Percentiles rank a stretch among this genome's conserved stretches.
Evolutionary conservation across 164 flowering plant genomes (phyloP).

Genomic region (Magnolia kwangsiensis): DNA sequence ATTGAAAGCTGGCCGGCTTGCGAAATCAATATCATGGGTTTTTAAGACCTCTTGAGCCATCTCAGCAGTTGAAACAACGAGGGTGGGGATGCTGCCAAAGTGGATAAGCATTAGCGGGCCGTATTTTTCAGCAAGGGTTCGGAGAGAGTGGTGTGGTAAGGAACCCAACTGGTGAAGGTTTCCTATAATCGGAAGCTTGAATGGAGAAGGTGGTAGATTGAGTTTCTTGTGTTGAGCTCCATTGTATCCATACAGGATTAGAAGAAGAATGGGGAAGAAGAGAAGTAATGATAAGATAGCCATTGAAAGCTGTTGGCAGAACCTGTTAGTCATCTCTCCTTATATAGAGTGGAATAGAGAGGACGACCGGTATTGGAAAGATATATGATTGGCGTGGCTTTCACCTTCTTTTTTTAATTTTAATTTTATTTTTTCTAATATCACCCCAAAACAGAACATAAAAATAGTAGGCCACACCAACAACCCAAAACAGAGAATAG

Average conservation of each 20-base stretch:
- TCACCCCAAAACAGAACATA: too few species aligned
- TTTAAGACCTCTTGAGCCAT: conserved; percentile 1
- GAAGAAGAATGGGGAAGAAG: not conserved
- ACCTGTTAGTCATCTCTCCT: too few species aligned
- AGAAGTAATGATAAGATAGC: not conserved
- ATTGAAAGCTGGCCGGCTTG: not conserved
- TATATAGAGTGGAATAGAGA: too few species aligned
- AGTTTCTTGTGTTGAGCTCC: not conserved
- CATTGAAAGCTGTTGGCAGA: not conserved
- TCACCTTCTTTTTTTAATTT: too few species aligned
- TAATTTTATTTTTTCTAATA: too few species aligned
- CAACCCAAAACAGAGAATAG: too few species aligned
- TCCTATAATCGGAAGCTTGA: conserved; percentile 5
- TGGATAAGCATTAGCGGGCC: conserved; percentile 6
- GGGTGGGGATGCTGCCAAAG: not conserved
- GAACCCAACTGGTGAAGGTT: conserved; percentile 1
- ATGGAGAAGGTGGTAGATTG: conserved; percentile 1
- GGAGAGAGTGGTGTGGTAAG: not conserved
- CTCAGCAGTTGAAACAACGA: not conserved
- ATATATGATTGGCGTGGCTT: too few species aligned
- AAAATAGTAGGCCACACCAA: too few species aligned
- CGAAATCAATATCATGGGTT: not conserved
- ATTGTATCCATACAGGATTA: not conserved
- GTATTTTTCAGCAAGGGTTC: not conserved
- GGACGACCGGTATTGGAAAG: too few species aligned